Evolutionary conservation across 139 green algal genomes (phyloP), one percentile per base, ranked within the genome.

Genomic region (Closterium sp.): DNA sequence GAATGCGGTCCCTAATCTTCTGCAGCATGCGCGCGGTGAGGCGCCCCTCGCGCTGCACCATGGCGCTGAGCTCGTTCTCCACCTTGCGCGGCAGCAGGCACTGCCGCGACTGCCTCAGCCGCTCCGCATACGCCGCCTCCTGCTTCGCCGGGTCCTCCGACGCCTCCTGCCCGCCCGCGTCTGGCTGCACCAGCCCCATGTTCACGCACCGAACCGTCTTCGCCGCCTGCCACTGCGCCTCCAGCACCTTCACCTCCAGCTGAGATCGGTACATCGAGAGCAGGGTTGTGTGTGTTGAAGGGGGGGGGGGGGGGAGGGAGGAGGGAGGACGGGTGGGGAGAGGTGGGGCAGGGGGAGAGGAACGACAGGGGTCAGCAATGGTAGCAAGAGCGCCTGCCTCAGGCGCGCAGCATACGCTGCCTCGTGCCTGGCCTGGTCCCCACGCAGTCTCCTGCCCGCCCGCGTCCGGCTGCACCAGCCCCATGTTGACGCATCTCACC

Each of bases 1-100:
- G 96, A 30, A 98, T 93, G 43, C 95, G 94, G 84, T 96, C 95
- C 84, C 95, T 95, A 21, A 93, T 90, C 64, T 88, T 87, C 19
- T 90, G 87, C 69, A 93, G 86, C 86, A 91, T 88, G 55, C 90
- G 88, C 3, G 87, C 87, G 12, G 90, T 93, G 16, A 90, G 33
- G 34, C 28, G 19, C 31, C 19, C 10, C 66, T 87, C 36, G 6
- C 23, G 38, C 90, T 92, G 55, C 87, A 91, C 43, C 8, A 84
- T 90, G n/a, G 12, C 16, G 64, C 64, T 83, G 12, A 83, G 16
- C 64, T 83, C 64, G 12, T 10, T 16, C 64, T 83, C 64, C 64
- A 83, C 64, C 64, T 83, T 83, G 64, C 64, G 64, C 64, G 64
- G 64, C 64, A 83, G 64, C 64, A 83, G 64, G 64, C 64, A 83